Evolutionary conservation across 495 filamentous ascomycete genomes (phyloP).

Genomic region (Cetradonia linearis): DNA sequence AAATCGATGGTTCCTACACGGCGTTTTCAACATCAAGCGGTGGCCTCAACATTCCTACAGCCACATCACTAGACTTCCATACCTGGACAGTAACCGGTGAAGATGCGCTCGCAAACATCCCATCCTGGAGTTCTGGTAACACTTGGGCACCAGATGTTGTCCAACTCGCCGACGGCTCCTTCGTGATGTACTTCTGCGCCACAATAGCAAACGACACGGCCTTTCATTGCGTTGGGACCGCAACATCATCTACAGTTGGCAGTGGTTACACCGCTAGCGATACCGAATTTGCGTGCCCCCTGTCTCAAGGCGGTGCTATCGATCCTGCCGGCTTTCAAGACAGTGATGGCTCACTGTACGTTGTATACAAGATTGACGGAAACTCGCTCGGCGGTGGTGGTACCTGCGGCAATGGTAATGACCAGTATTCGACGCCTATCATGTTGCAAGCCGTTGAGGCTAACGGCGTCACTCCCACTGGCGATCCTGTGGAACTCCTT

Average conservation of each 20-base stretch:
- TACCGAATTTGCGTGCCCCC: constrained; percentile 29
- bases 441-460: constrained; percentile 42
- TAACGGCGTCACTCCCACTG: constrained; percentile 41
- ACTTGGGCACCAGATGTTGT: constrained; percentile 44
- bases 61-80: constrained; percentile 26
- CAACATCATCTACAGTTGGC: constrained; percentile 30
- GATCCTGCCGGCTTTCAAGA: constrained; percentile 32
- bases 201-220: constrained; percentile 20
- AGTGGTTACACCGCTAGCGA: constrained; percentile 33
- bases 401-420: constrained; percentile 37
- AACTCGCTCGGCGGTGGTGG: constrained; percentile 44
- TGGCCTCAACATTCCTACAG: constrained; percentile 19
- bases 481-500: constrained; percentile 37
- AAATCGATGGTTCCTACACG: constrained; percentile 27
- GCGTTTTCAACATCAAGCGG: constrained; percentile 28
- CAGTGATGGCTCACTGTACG: constrained; percentile 29
- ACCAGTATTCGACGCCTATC: constrained; percentile 40
- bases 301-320: constrained; percentile 34
- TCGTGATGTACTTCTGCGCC: constrained; percentile 37
- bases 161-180: constrained; percentile 27
- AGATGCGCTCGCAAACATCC: constrained; percentile 30
- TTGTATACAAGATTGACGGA: constrained; percentile 47
- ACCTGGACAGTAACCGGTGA: constrained; percentile 27
- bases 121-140: constrained; percentile 26
- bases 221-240: constrained; percentile 38